phyloP scores from a whole-genome alignment of 176 grass and related monocot species.

The Carex pumila region DNA sequence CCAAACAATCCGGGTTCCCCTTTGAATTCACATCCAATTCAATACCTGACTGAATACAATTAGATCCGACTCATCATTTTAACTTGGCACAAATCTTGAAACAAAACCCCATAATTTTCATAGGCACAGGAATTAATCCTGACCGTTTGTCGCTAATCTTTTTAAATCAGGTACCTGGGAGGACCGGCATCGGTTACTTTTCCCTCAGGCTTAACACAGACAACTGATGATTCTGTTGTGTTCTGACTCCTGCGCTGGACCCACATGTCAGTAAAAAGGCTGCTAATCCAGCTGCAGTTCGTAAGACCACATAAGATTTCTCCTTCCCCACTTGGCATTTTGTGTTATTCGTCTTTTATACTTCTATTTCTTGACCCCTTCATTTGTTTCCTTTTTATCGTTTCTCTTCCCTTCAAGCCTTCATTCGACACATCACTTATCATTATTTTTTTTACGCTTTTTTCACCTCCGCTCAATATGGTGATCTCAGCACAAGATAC shows the following conservation, averaged over 20 bases:
- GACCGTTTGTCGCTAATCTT: too few species aligned
- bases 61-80: too few species aligned
- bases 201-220: too few species aligned
- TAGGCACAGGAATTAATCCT: too few species aligned
- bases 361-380: not conserved
- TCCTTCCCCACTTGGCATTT: not conserved
- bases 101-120: too few species aligned
- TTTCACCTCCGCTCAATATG: not conserved
- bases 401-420: not conserved
- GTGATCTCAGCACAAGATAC: conserved; percentile 9
- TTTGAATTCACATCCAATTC: too few species aligned
- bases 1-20: too few species aligned
- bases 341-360: not conserved
- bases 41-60: too few species aligned
- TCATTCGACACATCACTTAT: not conserved
- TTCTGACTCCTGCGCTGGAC: not conserved
- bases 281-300: not conserved
- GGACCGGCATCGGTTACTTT: too few species aligned
- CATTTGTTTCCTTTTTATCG: not conserved
- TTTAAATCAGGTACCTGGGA: too few species aligned
- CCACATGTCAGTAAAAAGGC: not conserved
- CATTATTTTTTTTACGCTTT: not conserved
- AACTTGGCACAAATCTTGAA: too few species aligned
- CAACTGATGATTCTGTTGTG: too few species aligned
- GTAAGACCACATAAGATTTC: not conserved